A percentile compares a stretch with the other conserved stretches of the same genome.
Evolutionary conservation across 208 protist species (phyloP).

Genomic region (Leishmania gerbilli): DNA sequence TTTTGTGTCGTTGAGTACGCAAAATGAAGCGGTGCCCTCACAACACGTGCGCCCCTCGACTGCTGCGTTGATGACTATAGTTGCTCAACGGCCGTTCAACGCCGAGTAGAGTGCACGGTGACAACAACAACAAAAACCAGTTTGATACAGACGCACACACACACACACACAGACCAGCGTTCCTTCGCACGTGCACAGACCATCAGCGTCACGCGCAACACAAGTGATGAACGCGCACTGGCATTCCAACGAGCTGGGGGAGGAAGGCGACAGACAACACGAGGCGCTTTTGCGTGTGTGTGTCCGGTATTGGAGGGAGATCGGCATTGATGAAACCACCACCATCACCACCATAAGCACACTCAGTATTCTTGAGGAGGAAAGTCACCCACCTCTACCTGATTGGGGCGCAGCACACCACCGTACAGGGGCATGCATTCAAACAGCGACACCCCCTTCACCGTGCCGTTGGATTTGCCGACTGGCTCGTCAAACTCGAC

Average conservation of each 20-base stretch:
- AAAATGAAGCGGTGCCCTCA: no score
- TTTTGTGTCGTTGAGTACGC: no score
- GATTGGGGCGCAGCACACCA: slow-evolving; percentile 86
- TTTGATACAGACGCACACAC: neutral
- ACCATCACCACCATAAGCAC: neutral
- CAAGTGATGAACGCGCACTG: neutral
- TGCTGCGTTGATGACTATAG: no score
- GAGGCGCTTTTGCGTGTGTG: neutral
- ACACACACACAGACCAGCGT: neutral
- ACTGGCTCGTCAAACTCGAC: slow-evolving; percentile 95
- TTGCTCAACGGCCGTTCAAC: no score
- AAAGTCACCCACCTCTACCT: slow-evolving; percentile 91
- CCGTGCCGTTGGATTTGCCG: slow-evolving; percentile 93
- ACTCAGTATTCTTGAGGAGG: slow-evolving; percentile 79
- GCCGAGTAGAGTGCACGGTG: neutral
- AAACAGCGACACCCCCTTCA: slow-evolving; percentile 92
- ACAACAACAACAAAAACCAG: neutral
- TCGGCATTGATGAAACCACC: neutral
- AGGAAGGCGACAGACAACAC: no score
- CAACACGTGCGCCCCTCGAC: no score
- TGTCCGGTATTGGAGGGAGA: neutral
- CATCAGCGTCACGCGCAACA: neutral
- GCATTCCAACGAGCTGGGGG: no score
- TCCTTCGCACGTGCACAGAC: no score
- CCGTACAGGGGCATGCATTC: slow-evolving; percentile 80